Evolutionary conservation across 805 yeast genomes (phyloP), one percentile per base, ranked within the genome.

Genomic region (Candida wancherniae): DNA sequence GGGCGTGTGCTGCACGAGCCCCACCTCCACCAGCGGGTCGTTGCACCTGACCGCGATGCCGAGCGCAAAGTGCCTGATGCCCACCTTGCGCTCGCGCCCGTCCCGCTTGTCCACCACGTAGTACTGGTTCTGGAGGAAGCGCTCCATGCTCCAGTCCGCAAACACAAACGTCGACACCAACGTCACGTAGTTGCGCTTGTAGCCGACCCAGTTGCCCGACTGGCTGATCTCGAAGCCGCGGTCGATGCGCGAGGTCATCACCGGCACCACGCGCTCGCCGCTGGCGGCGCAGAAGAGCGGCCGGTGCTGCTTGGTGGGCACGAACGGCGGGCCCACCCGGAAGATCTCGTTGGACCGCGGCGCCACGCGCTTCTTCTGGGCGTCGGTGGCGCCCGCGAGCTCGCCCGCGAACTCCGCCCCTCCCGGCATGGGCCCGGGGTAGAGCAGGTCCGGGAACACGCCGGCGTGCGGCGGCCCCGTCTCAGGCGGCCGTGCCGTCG

Each of bases 151-250:
- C 29, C 31, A 35, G 24, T 22, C 27, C 47, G 38, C 19, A 26
- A 73, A 58, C 4, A 44, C 35, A 43, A 77, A 78, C 0, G 80
- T 47, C 1, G 78, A 65, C 1, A 78, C 83, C 31, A 78, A 54
- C 0, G 85, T 73, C 48, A 79, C 73, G 51, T 79, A 80, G 43
- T 79, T 79, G 44, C 85, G 58, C 46, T 78, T 79, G 50, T 78
- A 79, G 0, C 84, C 84, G 6, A 78, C 71, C 85, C 86, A 80
- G 31, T 44, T 37, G 6, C 37, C 40, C 1, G 42, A 34, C 12
- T 35, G 24, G 6, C 39, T 34, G 9, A 33, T 27, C 18, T 51
- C 53, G 24, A 51, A 49, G 4, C 57, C 57, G 4, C 55, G 39
- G 29, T 51, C 57, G 9, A 51, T 39, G 9, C 57, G 44, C 3